Evolutionary conservation across 2,329 filamentous ascomycete genomes (phyloP).

Genomic region (Aspergillus clavatus): DNA sequence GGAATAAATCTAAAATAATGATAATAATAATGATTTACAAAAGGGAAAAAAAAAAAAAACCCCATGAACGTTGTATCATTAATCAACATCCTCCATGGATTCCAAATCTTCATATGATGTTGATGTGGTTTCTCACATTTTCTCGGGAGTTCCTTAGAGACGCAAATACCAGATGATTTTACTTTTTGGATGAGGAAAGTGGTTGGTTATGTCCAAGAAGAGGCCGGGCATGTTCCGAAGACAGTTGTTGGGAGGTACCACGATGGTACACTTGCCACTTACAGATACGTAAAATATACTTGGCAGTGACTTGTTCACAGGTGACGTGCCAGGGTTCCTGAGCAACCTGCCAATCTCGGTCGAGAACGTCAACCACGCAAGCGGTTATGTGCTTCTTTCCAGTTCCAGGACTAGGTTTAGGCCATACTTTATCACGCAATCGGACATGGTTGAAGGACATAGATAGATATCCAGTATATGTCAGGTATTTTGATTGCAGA

Average conservation of each 20-base stretch:
- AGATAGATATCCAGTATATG: neutral
- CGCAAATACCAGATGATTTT: too few species aligned
- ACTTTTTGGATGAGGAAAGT: conserved; percentile 2
- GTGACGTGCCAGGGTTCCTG: conserved; percentile 1
- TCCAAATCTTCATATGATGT: neutral
- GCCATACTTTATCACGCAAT: neutral
- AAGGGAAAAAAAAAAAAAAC: too few species aligned
- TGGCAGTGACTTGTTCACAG: conserved; percentile 14
- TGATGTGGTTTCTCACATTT: too few species aligned
- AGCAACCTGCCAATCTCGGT: conserved; percentile 5
- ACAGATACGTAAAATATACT: conserved; percentile 18
- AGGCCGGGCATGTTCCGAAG: conserved; percentile 20
- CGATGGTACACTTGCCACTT: conserved; percentile 17
- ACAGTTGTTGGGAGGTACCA: conserved; percentile 12
- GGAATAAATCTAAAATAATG: too few species aligned
- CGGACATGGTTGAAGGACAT: neutral
- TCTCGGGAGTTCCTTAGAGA: too few species aligned
- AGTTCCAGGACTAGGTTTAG: neutral
- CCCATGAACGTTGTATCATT: too few species aligned
- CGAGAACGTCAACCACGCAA: conserved; percentile 8
- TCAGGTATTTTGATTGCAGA: too few species aligned
- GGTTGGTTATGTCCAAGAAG: conserved; percentile 7
- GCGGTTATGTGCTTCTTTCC: conserved; percentile 1
- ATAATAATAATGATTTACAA: neutral
- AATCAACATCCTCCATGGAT: too few species aligned